These are phyloP conservation scores for Microsporum canis DNA, from an alignment of 2,329 filamentous ascomycete genomes.

Conservation along the genomic window DNA sequence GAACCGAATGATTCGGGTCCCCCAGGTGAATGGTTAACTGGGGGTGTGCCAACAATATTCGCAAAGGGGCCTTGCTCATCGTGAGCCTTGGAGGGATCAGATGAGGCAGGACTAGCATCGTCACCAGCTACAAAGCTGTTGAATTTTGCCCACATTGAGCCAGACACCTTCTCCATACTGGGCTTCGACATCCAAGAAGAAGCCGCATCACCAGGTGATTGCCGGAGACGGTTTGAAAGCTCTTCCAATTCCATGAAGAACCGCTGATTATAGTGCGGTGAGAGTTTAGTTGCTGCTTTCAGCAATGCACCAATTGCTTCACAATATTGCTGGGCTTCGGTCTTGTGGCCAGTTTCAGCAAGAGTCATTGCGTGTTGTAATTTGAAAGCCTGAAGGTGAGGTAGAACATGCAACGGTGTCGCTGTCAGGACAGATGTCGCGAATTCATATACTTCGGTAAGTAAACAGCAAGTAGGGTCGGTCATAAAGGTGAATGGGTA, in stretches of 20 bases:
- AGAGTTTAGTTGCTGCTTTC: slow-evolving; percentile 68
- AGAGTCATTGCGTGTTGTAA: slow-evolving; percentile 74
- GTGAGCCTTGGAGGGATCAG: slow-evolving; percentile 45
- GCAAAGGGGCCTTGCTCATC: slow-evolving; percentile 70
- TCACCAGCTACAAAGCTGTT: slow-evolving; percentile 95
- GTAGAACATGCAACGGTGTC: slow-evolving; percentile 48
- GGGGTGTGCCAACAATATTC: slow-evolving; percentile 63
- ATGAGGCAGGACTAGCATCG: slow-evolving; percentile 56
- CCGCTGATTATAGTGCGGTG: slow-evolving; percentile 70
- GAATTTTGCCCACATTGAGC: slow-evolving; percentile 80
- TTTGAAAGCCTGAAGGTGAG: slow-evolving; percentile 85
- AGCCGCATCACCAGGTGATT: slow-evolving; percentile 69
- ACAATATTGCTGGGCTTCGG: slow-evolving; percentile 83
- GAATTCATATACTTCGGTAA: slow-evolving; percentile 96
- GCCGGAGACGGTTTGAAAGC: slow-evolving; percentile 67
- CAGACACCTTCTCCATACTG: slow-evolving; percentile 90
- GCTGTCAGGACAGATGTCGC: slow-evolving; percentile 60
- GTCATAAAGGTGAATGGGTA: slow-evolving; percentile 60
- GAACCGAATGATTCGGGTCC: slow-evolving; percentile 63
- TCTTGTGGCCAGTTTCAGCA: slow-evolving; percentile 69
- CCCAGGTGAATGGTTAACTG: slow-evolving; percentile 62
- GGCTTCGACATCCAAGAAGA: slow-evolving; percentile 89
- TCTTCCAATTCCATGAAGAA: slow-evolving; percentile 72
- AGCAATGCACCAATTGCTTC: slow-evolving; percentile 68
- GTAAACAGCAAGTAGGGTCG: slow-evolving; percentile 73